Percentiles rank a stretch among this genome's conserved stretches.
phyloP scores from a whole-genome alignment of 192 early-diverging fungal species.

The Linderina pennispora region DNA sequence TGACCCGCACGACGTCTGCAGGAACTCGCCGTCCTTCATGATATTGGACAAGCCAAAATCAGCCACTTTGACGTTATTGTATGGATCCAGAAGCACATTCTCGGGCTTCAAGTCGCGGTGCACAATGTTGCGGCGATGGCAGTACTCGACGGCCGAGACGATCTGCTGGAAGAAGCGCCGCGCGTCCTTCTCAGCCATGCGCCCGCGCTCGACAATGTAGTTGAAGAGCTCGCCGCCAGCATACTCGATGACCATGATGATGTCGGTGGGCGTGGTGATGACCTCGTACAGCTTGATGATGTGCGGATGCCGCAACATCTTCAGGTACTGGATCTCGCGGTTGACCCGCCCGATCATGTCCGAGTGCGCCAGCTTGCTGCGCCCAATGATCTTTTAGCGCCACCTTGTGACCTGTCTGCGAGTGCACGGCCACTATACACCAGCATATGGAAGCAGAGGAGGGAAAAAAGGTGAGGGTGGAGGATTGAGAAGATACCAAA shows the following conservation, averaged over 20 bases:
- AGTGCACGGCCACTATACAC: slow-evolving; percentile 85
- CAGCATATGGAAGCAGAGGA: neutral
- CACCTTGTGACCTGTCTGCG: slow-evolving; percentile 92
- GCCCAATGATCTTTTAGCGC: slow-evolving; percentile 96
- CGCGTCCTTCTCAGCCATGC: slow-evolving; percentile 79
- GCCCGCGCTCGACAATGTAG: slow-evolving; percentile 76
- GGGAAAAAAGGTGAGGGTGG: neutral
- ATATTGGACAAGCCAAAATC: slow-evolving; percentile 97
- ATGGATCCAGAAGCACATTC: slow-evolving; percentile 84
- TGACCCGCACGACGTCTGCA: slow-evolving; percentile 82
- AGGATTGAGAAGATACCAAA: too few species aligned
- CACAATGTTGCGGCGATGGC: slow-evolving; percentile 88
- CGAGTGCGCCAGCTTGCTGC: slow-evolving; percentile 84
- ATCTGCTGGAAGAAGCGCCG: slow-evolving; percentile 96
- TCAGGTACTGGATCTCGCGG: slow-evolving; percentile 95
- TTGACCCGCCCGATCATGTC: slow-evolving; percentile 96
- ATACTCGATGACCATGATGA: slow-evolving; percentile 94
- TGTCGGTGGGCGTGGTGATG: slow-evolving; percentile 92
- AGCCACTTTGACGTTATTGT: slow-evolving; percentile 93
- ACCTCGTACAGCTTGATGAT: slow-evolving; percentile 99
- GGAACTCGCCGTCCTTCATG: slow-evolving; percentile 80
- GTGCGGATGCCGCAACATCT: slow-evolving; percentile 92
- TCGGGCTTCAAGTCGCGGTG: slow-evolving; percentile 84
- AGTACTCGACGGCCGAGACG: slow-evolving; percentile 89
- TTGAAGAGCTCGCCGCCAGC: slow-evolving; percentile 81